These are phyloP conservation scores for Cryptosporidium parvum DNA, from an alignment of 169 alveolate genomes.

Conservation along the genomic window DNA sequence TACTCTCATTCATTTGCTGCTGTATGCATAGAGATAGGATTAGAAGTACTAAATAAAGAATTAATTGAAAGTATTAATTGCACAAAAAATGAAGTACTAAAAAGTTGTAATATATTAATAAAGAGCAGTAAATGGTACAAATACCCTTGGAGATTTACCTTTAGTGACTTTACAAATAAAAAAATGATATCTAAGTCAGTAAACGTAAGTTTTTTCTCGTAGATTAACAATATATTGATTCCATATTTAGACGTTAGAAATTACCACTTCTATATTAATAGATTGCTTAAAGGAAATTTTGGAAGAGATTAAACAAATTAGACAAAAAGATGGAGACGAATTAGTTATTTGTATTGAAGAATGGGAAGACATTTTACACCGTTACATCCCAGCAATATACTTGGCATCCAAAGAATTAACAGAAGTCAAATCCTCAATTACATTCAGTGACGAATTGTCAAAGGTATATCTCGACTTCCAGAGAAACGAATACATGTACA, in stretches of 20 bases:
- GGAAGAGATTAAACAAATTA: constrained; percentile 23
- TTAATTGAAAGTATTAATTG: constrained; percentile 1
- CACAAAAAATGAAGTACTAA: constrained; percentile 18
- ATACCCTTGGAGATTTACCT: constrained; percentile 73
- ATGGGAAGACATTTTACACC: constrained; percentile 53
- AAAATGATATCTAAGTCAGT: constrained; percentile 34
- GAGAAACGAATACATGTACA: constrained; percentile 72
- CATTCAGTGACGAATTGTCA: constrained; percentile 40
- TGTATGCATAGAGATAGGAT: constrained; percentile 18
- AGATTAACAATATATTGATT: neutral
- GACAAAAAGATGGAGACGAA: neutral
- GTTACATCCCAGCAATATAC: constrained; percentile 30
- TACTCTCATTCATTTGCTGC: constrained; percentile 54
- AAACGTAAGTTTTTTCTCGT: constrained; percentile 20
- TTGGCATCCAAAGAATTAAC: constrained; percentile 33
- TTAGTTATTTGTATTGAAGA: constrained; percentile 37
- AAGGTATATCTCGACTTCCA: constrained; percentile 55
- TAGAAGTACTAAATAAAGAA: constrained; percentile 32
- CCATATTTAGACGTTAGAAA: constrained; percentile 19
- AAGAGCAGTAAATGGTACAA: constrained; percentile 65
- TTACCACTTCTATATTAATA: constrained; percentile 17
- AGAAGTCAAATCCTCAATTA: constrained; percentile 51
- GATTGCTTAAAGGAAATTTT: constrained; percentile 29
- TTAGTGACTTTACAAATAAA: constrained; percentile 51
- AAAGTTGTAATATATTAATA: constrained; percentile 26